Conservation (phyloP, 2,329 filamentous ascomycete genomes). For the Aspergillus carbonarius region DNA sequence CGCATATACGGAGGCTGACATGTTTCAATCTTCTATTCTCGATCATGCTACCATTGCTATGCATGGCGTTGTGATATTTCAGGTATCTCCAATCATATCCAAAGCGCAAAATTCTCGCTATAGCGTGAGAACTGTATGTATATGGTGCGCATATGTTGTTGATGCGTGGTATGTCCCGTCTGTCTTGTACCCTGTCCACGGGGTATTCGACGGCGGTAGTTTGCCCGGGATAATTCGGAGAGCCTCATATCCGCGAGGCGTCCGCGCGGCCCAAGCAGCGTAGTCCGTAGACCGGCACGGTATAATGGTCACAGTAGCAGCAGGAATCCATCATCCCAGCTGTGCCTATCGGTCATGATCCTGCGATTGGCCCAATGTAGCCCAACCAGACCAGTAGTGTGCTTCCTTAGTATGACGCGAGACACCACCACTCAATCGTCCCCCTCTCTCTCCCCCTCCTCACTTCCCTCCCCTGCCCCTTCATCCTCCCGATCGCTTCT, state of each 20-base stretch:
- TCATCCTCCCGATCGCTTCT: slow-evolving; percentile 27
- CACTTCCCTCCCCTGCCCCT: slow-evolving; percentile 21
- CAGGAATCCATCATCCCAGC: no score
- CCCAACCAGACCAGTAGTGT: not conserved
- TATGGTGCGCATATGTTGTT: not conserved
- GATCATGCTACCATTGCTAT: not conserved
- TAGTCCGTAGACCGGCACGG: no score
- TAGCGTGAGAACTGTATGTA: not conserved
- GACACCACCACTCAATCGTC: slow-evolving; percentile 29
- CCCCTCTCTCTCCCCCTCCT: slow-evolving; percentile 5
- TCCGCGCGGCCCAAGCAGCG: no score
- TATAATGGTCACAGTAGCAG: no score
- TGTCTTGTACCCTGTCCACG: no score
- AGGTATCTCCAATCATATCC: no score
- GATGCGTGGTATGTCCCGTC: no score
- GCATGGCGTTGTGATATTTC: not conserved
- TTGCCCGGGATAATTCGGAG: no score
- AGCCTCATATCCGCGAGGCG: no score
- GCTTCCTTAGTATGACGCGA: not conserved
- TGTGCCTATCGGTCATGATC: no score
- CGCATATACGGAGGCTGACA: slow-evolving; percentile 4
- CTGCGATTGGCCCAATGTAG: not conserved
- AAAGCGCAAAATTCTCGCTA: not conserved
- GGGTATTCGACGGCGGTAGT: no score
- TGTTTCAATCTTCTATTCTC: not conserved